Evolutionary conservation across 176 grass and related monocot species (phyloP), one percentile per base, ranked within the genome.

Genomic region (Oryza meridionalis): DNA sequence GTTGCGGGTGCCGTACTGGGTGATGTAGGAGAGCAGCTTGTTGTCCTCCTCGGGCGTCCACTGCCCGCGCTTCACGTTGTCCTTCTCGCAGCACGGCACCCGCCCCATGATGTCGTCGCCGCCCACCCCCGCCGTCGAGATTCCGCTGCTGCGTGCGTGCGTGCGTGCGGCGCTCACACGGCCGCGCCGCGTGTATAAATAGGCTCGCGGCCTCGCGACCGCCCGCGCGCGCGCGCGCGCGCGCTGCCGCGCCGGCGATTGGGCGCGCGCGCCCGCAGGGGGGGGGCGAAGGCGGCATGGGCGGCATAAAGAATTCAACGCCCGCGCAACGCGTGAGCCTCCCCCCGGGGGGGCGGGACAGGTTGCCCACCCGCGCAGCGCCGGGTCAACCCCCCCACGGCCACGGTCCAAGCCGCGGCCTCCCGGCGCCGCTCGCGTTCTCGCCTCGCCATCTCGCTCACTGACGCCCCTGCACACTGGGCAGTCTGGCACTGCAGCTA

Each of bases 1-100:
- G 76, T 99, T 99, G 25, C 91, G 89, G 0, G 96, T 95, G 65
- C 93, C 96, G 43, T 98, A 73, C 82, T 95, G 93, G 1, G 91
- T 85, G 75, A 98, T 94, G 83, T 98, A 96, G 77, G 91, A 92
- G 82, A 94, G 84, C 51, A 96, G 93, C 84, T 98, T 98, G 87
- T 93, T 98, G 88, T 98, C 96, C 85, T 98, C 96, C 87, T 98
- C 96, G 29, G 91, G 91, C 59, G 96, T 99, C 93, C 96, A 99
- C 87, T 99, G 96, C 32, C 96, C 96, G 50, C 93, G 88, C 84
- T 96, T 99, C 25, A 99, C 96, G 88, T 76, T 93, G 75, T 99
- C 96, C 87, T 95, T 94, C 91, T 99, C 96, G 55, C 96, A 99
- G 73, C 93, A 99, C 22, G 96, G 96, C 71, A 99, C 85, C 69